Percentiles rank a stretch among this genome's conserved stretches.
These are phyloP conservation scores for Gynostemma pentaphyllum DNA, from an alignment of 306 rosid genomes.

Conservation along the genomic window DNA sequence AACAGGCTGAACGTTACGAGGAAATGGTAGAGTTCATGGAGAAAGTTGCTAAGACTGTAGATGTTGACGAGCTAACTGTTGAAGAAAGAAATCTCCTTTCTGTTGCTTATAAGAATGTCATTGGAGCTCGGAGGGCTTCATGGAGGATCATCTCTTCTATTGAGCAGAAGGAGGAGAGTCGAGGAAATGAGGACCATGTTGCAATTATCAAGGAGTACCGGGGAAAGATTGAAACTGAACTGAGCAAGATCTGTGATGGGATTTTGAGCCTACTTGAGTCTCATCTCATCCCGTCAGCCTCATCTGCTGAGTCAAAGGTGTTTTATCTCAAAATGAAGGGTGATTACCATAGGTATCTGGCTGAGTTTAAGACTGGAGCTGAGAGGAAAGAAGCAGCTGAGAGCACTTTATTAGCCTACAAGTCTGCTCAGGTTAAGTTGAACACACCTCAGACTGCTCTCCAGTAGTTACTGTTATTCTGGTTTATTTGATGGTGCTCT, in stretches of 20 bases:
- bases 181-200: conserved; percentile 85
- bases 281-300: conserved; percentile 77
- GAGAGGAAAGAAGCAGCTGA: conserved; percentile 93
- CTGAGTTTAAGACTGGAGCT: conserved; percentile 77
- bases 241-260: conserved; percentile 96
- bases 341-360: conserved; percentile 89
- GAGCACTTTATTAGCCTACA: conserved; percentile 87
- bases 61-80: conserved; percentile 69
- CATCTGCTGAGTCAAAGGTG: conserved; percentile 67
- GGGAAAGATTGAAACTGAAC: conserved; percentile 67
- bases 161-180: conserved; percentile 94
- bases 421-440: conserved; percentile 73
- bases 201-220: conserved; percentile 68
- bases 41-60: conserved; percentile 76
- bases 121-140: conserved; percentile 93
- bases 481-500: background rate
- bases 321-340: conserved; percentile 95
- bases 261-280: conserved; percentile 75
- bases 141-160: conserved; percentile 97
- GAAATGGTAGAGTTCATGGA: conserved; percentile 99
- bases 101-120: conserved; percentile 91
- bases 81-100: conserved; percentile 92
- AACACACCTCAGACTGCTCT: background rate
- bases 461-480: background rate
- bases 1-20: conserved; percentile 86